Base-by-base conservation (phyloP, 2,329 filamentous ascomycete species). In the Ceratocystis lukuohia region DNA sequence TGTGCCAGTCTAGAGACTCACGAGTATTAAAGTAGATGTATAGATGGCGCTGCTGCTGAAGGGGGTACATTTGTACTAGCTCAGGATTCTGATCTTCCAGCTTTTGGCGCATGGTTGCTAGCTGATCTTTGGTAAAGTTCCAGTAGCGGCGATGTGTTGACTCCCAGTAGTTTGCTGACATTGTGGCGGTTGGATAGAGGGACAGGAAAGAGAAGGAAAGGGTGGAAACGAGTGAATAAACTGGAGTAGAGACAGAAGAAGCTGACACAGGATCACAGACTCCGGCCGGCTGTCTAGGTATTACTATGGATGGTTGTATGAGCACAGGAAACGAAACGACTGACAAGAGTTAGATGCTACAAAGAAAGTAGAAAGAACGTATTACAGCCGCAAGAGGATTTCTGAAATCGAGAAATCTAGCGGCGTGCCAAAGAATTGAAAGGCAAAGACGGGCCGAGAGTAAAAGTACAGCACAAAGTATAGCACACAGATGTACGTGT, bases 151-250 rank as follows among this genome's bases (percentile, higher is more conserved):
- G 84, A 77, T 99, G 94, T 30, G 91, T 94, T 66, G 94, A 97
- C 70, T 91, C 88, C 92, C 92, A 99, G 78, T 93, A 99, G 77
- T 93, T 96, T 74, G 92, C 89, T 44, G 93, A 90, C 93, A 96
- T 96, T 65, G 67, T 61, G 64, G 20, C 28, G 30, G 17, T 17
- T 5, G 12, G 7, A 20, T n/a, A 5, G 41, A 15, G 2, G 2
- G 57, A 28, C 20, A 17, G 20, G 41, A 45, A 10, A 46, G 15
- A 10, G 12, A 6, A 12, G 5, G 1, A 12, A n/a, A 46, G 20
- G 12, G 8, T 48, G 2, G 30, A 30, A 17, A 28, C 22, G 20
- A 56, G 15, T 6, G 30, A 22, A 25, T 33, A 44, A 7, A 1
- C 20, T 25, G 37, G 30, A n/a, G 10, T 2, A 15, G 30, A 37